Conservation (phyloP, 2,329 filamentous ascomycete genomes). For the Apiospora phragmitis region DNA sequence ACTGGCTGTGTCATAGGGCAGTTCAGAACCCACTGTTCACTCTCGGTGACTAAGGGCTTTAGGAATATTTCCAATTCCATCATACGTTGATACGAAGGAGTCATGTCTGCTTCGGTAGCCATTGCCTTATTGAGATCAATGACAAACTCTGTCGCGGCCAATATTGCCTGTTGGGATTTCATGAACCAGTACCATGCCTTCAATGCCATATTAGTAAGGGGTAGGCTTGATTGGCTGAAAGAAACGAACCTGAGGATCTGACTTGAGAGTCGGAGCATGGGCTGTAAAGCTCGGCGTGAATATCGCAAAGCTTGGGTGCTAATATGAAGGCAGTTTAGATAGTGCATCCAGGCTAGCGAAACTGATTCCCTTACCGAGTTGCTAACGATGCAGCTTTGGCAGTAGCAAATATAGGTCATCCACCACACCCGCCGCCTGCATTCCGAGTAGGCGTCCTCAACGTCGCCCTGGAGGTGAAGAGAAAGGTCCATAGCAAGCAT, state of each 20-base stretch:
- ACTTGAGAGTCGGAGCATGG: slow-evolving; percentile 39
- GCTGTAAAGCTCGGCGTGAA: slow-evolving; percentile 47
- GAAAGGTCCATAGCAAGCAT: slow-evolving; percentile 45
- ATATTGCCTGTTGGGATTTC: slow-evolving; percentile 48
- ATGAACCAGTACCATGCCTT: slow-evolving; percentile 46
- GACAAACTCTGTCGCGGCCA: slow-evolving; percentile 48
- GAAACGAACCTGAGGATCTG: slow-evolving; percentile 39
- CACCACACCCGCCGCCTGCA: slow-evolving; percentile 51
- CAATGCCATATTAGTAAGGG: slow-evolving; percentile 17
- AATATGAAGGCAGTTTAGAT: background rate
- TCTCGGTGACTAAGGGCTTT: slow-evolving; percentile 37
- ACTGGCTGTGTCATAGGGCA: slow-evolving; percentile 36
- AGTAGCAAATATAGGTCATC: slow-evolving; percentile 55
- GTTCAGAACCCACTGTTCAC: slow-evolving; percentile 36
- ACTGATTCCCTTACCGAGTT: slow-evolving; percentile 39
- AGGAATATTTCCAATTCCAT: slow-evolving; percentile 39
- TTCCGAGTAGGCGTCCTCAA: slow-evolving; percentile 43
- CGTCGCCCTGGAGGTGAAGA: slow-evolving; percentile 40
- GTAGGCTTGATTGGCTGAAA: background rate
- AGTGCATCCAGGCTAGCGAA: background rate
- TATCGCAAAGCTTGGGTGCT: slow-evolving; percentile 45
- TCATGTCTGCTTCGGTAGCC: slow-evolving; percentile 38
- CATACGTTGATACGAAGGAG: slow-evolving; percentile 41
- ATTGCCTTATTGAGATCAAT: slow-evolving; percentile 46
- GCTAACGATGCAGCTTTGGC: slow-evolving; percentile 52